Conservation (phyloP, 2,329 filamentous ascomycete genomes). For the Fusarium mundagurra region DNA sequence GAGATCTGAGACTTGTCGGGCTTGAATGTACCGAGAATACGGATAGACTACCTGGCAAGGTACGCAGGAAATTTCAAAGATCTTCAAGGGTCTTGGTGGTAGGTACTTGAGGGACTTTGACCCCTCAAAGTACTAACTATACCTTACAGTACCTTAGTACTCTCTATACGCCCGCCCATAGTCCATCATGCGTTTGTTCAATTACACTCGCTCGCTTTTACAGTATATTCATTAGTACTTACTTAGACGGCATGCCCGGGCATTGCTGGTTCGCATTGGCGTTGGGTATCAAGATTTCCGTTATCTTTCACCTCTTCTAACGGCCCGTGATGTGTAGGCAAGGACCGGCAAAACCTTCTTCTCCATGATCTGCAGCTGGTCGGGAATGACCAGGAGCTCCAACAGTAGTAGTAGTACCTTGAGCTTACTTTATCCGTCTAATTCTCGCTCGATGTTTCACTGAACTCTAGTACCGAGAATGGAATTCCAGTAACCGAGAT, state of each 20-base stretch:
- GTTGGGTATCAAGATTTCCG: slow-evolving; percentile 37
- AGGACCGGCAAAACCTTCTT: slow-evolving; percentile 29
- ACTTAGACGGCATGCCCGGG: slow-evolving; percentile 10
- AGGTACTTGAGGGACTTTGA: slow-evolving; percentile 6
- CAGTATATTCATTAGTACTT: not conserved
- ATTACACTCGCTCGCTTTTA: slow-evolving; percentile 7
- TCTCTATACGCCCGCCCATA: too few relatives aligned
- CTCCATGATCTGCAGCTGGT: slow-evolving; percentile 28
- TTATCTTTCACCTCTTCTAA: slow-evolving; percentile 38
- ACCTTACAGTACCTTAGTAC: not conserved
- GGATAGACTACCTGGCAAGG: not conserved
- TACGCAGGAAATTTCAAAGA: not conserved
- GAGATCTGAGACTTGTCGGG: slow-evolving; percentile 9
- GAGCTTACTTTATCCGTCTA: slow-evolving; percentile 19
- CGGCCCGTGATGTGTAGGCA: slow-evolving; percentile 27
- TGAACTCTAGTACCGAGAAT: slow-evolving; percentile 11
- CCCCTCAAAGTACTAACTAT: not conserved
- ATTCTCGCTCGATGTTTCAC: slow-evolving; percentile 11
- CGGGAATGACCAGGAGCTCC: not conserved
- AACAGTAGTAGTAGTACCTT: not conserved
- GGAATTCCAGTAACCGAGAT: slow-evolving; percentile 1
- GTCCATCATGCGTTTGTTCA: slow-evolving; percentile 5
- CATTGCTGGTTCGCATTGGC: not conserved
- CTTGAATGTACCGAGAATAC: slow-evolving; percentile 7
- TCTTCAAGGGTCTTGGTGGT: slow-evolving; percentile 1